These are phyloP conservation scores for Allantophomopsis cytisporea DNA, from an alignment of 2,329 filamentous ascomycete genomes.

Conservation along the genomic window DNA sequence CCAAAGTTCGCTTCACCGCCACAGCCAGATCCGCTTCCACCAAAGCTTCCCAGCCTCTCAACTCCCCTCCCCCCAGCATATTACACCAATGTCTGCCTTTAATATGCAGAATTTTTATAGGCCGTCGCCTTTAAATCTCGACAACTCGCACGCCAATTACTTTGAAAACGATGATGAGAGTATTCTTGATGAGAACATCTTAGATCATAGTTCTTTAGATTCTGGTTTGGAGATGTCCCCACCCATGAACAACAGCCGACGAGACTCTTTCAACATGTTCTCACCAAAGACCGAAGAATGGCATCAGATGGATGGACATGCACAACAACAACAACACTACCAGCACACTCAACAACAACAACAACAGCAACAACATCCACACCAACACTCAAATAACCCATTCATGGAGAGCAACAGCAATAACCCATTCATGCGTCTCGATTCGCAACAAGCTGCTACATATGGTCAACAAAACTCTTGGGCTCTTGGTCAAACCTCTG, in stretches of 20 bases:
- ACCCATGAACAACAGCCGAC: constrained; percentile 45
- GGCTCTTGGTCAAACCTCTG: constrained; percentile 36
- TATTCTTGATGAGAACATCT: constrained; percentile 45
- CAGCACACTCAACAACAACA: no score
- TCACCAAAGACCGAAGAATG: constrained; percentile 53
- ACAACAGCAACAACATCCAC: no score
- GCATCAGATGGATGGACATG: constrained; percentile 50
- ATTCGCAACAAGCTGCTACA: constrained; percentile 29
- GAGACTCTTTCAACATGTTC: constrained; percentile 52
- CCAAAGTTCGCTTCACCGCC: constrained; percentile 1
- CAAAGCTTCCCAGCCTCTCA: no score
- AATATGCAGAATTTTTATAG: constrained; percentile 18
- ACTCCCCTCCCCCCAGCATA: no score
- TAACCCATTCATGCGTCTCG: constrained; percentile 56
- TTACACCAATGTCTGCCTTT: constrained; percentile 13
- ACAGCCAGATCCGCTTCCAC: constrained; percentile 1
- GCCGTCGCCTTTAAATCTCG: constrained; percentile 16
- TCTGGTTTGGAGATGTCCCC: constrained; percentile 51
- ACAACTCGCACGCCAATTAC: constrained; percentile 29
- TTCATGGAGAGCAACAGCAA: constrained; percentile 39
- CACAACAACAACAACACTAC: no score
- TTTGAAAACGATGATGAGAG: constrained; percentile 47
- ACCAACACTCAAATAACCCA: constrained; percentile 38
- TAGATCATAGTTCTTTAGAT: constrained; percentile 45
- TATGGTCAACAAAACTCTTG: constrained; percentile 16